Conservation (phyloP, 2,329 filamentous ascomycete species). For the Arthrobotrys megalospora region DNA sequence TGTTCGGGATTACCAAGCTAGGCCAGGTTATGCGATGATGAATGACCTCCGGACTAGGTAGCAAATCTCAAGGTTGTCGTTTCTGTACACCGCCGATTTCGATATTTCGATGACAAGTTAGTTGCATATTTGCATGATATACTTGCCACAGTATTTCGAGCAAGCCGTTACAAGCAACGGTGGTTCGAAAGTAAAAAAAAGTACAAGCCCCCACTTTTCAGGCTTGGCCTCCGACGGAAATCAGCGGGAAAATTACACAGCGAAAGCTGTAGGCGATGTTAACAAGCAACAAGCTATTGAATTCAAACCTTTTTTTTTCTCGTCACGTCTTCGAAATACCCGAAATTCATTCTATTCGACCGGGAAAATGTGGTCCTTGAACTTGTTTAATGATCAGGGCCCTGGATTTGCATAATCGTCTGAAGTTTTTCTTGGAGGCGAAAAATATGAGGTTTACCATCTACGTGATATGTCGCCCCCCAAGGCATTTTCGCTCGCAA, state of each 20-base stretch:
- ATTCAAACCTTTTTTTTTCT: constrained; percentile 31
- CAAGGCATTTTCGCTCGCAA: constrained; percentile 10
- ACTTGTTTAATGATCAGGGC: constrained; percentile 54
- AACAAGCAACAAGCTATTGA: constrained; percentile 38
- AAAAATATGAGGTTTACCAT: constrained; percentile 32
- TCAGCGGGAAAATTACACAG: constrained; percentile 48
- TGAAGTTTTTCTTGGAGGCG: constrained; percentile 59
- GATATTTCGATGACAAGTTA: constrained; percentile 15
- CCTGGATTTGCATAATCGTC: constrained; percentile 57
- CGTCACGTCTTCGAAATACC: constrained; percentile 36
- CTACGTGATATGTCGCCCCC: constrained; percentile 14
- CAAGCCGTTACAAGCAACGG: neutral
- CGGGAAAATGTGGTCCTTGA: constrained; percentile 52
- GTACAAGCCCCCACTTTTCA: constrained; percentile 31
- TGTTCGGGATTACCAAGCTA: constrained; percentile 36
- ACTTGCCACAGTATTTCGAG: constrained; percentile 34
- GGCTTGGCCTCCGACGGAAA: constrained; percentile 47
- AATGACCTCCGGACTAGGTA: constrained; percentile 26
- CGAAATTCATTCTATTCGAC: constrained; percentile 54
- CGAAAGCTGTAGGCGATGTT: constrained; percentile 25
- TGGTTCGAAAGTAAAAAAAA: neutral
- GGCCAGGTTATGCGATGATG: constrained; percentile 33
- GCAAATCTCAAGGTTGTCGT: constrained; percentile 10
- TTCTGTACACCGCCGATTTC: neutral
- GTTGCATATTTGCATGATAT: constrained; percentile 28